Evolutionary conservation across 805 yeast genomes (phyloP).

Genomic region (Nakazawaea ernobii): DNA sequence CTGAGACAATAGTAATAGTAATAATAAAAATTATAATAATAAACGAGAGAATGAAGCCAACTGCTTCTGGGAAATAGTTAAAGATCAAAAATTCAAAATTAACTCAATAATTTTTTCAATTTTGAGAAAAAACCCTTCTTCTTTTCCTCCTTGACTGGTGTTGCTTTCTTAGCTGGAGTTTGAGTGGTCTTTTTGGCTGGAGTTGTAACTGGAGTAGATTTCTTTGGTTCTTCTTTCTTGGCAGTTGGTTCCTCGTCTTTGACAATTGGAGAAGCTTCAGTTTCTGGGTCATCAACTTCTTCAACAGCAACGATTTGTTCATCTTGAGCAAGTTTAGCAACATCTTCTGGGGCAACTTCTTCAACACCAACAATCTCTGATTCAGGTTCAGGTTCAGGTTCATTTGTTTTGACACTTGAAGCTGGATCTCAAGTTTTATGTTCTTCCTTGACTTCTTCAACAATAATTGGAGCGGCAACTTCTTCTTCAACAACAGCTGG

Average conservation of each 20-base stretch:
- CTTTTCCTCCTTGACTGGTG: slow-evolving; percentile 21
- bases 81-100: slow-evolving; percentile 3
- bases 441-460: slow-evolving; percentile 5
- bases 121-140: slow-evolving; percentile 36
- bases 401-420: not conserved
- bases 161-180: slow-evolving; percentile 1
- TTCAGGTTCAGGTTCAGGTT: not conserved
- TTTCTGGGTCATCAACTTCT: slow-evolving; percentile 6
- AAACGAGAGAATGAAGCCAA: too few relatives aligned
- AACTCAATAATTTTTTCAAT: slow-evolving; percentile 34
- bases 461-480: slow-evolving; percentile 8
- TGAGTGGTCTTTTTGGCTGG: not conserved
- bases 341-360: slow-evolving; percentile 4
- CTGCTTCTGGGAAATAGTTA: not conserved
- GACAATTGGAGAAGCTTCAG: not conserved
- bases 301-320: slow-evolving; percentile 8
- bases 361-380: slow-evolving; percentile 4
- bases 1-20: too few relatives aligned
- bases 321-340: not conserved
- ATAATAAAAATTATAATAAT: too few relatives aligned
- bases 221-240: slow-evolving; percentile 13
- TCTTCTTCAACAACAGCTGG: slow-evolving; percentile 6
- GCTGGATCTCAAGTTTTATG: slow-evolving; percentile 1
- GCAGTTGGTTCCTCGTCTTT: slow-evolving; percentile 2
- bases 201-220: not conserved